phyloP scores from a whole-genome alignment of 2,329 filamentous ascomycete genomes.

The Aspergillus sp. region DNA sequence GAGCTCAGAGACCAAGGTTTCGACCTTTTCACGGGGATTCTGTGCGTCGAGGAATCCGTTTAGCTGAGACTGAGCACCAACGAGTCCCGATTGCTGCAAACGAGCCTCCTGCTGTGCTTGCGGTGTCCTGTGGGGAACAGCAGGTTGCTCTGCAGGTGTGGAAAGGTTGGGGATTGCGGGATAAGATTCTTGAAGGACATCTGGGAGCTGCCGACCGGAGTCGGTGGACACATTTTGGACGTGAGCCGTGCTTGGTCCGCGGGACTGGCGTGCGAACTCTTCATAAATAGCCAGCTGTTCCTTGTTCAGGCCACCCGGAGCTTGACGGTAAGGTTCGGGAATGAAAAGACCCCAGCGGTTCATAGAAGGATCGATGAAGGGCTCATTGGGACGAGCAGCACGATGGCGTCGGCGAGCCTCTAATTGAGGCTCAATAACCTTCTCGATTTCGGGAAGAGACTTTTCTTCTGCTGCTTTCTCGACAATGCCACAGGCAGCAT shows the following conservation, averaged over 20 bases:
- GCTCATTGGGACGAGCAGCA: slow-evolving; percentile 71
- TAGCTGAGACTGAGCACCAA: slow-evolving; percentile 47
- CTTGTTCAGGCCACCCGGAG: slow-evolving; percentile 76
- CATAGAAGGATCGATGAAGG: slow-evolving; percentile 77
- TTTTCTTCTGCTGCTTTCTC: slow-evolving; percentile 94
- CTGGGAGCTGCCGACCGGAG: slow-evolving; percentile 58
- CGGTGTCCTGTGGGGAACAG: slow-evolving; percentile 56
- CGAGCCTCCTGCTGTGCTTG: slow-evolving; percentile 49
- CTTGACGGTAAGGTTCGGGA: slow-evolving; percentile 86
- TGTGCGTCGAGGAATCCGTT: slow-evolving; percentile 61
- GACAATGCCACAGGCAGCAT: slow-evolving; percentile 87
- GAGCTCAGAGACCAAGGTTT: slow-evolving; percentile 55
- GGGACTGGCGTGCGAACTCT: slow-evolving; percentile 85
- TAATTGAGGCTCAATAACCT: slow-evolving; percentile 79
- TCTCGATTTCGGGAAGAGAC: slow-evolving; percentile 90
- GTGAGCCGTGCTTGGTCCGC: slow-evolving; percentile 56
- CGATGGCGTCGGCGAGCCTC: slow-evolving; percentile 75
- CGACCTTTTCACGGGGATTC: slow-evolving; percentile 52
- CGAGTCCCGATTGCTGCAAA: slow-evolving; percentile 36
- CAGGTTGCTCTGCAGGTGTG: slow-evolving; percentile 61
- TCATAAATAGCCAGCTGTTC: slow-evolving; percentile 97
- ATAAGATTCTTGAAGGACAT: slow-evolving; percentile 62
- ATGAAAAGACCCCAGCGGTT: slow-evolving; percentile 93
- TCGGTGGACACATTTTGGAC: slow-evolving; percentile 58
- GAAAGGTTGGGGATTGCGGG: slow-evolving; percentile 59